These are phyloP conservation scores for Aspergillus eucalypticola DNA, from an alignment of 2,329 filamentous ascomycete genomes.

Conservation along the genomic window DNA sequence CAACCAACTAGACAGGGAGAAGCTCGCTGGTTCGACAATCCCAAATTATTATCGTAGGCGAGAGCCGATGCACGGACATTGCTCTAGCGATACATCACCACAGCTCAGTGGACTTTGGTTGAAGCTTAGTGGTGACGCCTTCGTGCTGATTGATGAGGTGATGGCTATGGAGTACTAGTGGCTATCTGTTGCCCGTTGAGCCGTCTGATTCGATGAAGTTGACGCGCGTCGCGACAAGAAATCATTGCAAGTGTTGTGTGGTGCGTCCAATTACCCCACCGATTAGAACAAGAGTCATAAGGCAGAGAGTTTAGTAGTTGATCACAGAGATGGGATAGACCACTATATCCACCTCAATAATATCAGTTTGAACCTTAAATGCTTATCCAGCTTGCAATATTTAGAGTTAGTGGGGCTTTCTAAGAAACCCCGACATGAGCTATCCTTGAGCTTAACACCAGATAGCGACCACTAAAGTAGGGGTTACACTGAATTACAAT, in stretches of 20 bases:
- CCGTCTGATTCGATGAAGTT: background rate
- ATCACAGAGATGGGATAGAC: background rate
- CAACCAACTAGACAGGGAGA: background rate
- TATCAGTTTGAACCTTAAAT: background rate
- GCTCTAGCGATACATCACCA: background rate
- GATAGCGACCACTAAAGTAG: too few species aligned
- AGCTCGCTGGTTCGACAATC: background rate
- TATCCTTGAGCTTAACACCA: too few species aligned
- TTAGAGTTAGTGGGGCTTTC: background rate
- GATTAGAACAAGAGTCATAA: background rate
- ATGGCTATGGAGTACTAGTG: background rate
- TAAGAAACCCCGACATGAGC: too few species aligned
- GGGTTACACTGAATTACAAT: too few species aligned
- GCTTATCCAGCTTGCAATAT: background rate
- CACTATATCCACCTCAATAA: background rate
- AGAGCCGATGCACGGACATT: constrained; percentile 1
- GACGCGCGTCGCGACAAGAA: background rate
- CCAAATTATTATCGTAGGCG: background rate
- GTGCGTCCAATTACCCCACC: background rate
- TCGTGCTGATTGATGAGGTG: constrained; percentile 2
- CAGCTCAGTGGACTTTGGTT: background rate
- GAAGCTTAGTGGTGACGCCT: background rate
- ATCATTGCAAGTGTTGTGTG: background rate
- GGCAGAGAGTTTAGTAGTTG: background rate
- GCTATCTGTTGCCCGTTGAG: background rate